A percentile compares a stretch with the other conserved stretches of the same genome.
phyloP scores from a whole-genome alignment of 2,329 filamentous ascomycete species.

The Ophiocordyceps robertsii region DNA sequence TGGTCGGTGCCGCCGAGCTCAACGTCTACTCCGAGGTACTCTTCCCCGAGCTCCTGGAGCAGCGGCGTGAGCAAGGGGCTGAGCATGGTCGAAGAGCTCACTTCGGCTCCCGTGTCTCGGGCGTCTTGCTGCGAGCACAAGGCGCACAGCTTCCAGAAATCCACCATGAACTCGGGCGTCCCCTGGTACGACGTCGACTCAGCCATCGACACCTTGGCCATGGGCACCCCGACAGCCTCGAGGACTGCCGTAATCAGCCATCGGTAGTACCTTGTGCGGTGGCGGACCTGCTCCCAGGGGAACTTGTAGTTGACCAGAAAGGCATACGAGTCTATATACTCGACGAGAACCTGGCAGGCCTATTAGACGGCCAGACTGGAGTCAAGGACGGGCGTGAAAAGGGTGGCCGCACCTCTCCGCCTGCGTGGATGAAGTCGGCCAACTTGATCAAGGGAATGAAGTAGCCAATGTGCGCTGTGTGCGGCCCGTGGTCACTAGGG shows the following conservation, averaged over 20 bases:
- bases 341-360: not conserved
- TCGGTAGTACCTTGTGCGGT: not conserved
- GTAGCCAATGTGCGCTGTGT: conserved; percentile 1
- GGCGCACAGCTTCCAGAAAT: conserved; percentile 1
- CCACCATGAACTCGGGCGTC: not conserved
- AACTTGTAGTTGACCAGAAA: conserved; percentile 2
- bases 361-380: not conserved
- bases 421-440: conserved; percentile 1
- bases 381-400: too few relatives aligned
- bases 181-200: not conserved
- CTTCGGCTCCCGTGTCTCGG: conserved; percentile 1
- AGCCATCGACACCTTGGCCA: not conserved
- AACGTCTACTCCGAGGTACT: conserved; percentile 1
- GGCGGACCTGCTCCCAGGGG: conserved; percentile 1
- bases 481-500: not conserved
- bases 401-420: not conserved
- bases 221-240: not conserved
- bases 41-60: conserved; percentile 1
- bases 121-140: not conserved
- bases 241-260: not conserved
- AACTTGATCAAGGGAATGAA: conserved; percentile 2
- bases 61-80: conserved; percentile 1
- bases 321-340: not conserved
- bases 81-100: conserved; percentile 1
- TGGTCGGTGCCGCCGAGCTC: conserved; percentile 1